Evolutionary conservation across 2,329 filamentous ascomycete species (phyloP).

Genomic region (Nemania abortiva): DNA sequence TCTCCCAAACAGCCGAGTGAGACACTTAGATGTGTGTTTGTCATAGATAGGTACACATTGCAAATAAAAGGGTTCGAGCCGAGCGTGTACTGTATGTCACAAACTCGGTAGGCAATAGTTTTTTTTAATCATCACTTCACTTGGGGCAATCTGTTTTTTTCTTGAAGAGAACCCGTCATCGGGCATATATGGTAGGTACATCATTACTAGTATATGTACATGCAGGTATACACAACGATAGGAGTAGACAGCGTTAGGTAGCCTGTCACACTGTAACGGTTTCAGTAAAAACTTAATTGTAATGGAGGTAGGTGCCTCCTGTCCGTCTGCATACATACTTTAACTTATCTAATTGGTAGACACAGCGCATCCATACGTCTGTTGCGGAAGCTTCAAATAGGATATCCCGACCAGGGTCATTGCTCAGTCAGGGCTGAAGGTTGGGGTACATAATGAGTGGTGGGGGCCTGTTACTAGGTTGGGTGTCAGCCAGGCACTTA

Average conservation of each 20-base stretch:
- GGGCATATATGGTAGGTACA: no score
- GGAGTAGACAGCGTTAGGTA: background rate
- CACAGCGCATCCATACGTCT: no score
- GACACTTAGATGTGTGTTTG: background rate
- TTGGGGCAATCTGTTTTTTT: no score
- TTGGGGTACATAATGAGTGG: constrained; percentile 30
- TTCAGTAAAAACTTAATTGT: background rate
- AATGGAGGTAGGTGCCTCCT: background rate
- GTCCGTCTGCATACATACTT: background rate
- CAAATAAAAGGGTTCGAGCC: background rate
- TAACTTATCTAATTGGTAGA: no score
- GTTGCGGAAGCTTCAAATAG: no score
- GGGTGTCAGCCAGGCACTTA: constrained; percentile 9
- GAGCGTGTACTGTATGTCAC: background rate
- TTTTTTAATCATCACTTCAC: background rate
- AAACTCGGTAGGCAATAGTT: background rate
- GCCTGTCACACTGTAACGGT: background rate
- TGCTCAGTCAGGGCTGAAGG: constrained; percentile 12
- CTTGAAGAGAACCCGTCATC: no score
- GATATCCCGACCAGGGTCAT: background rate
- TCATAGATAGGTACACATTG: background rate
- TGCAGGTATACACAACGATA: background rate
- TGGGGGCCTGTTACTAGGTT: constrained; percentile 9
- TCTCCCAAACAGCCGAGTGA: no score
- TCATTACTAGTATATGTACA: no score